Percentiles rank a stretch among this genome's conserved stretches.
Evolutionary conservation across 306 rosid genomes (phyloP).

Genomic region (Cicer cuneatum): DNA sequence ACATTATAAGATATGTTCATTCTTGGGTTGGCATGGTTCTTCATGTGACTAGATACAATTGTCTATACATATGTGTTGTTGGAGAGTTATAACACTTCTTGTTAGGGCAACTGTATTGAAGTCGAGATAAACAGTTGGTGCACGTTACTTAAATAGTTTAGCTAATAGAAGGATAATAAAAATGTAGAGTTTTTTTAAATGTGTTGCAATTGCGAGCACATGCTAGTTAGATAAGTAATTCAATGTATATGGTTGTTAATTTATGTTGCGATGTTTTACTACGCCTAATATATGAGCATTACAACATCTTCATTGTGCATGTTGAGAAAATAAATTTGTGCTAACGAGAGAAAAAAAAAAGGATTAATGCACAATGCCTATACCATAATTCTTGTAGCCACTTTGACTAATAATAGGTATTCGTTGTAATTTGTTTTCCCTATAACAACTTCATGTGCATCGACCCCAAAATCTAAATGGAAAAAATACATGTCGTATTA

Average conservation of each 20-base stretch:
- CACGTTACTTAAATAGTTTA: slow-evolving; percentile 40
- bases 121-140: slow-evolving; percentile 41
- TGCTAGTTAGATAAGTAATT: background rate
- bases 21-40: slow-evolving; percentile 29
- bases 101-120: slow-evolving; percentile 33
- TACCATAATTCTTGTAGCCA: no score
- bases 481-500: no score
- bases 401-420: no score
- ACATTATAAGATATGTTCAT: slow-evolving; percentile 15
- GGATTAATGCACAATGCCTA: no score
- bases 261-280: background rate
- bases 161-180: slow-evolving; percentile 33
- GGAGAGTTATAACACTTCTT: slow-evolving; percentile 45
- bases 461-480: no score
- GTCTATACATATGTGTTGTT: slow-evolving; percentile 44
- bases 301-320: background rate
- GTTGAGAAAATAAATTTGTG: background rate
- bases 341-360: no score
- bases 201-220: background rate
- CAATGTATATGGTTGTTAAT: background rate
- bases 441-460: no score
- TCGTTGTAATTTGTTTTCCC: no score
- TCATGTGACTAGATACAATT: slow-evolving; percentile 36
- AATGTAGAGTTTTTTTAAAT: slow-evolving; percentile 22
- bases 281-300: background rate